Evolutionary conservation across 192 early-diverging fungal species (phyloP), one percentile per base, ranked within the genome.

Genomic region (Geranomyces variabilis): DNA sequence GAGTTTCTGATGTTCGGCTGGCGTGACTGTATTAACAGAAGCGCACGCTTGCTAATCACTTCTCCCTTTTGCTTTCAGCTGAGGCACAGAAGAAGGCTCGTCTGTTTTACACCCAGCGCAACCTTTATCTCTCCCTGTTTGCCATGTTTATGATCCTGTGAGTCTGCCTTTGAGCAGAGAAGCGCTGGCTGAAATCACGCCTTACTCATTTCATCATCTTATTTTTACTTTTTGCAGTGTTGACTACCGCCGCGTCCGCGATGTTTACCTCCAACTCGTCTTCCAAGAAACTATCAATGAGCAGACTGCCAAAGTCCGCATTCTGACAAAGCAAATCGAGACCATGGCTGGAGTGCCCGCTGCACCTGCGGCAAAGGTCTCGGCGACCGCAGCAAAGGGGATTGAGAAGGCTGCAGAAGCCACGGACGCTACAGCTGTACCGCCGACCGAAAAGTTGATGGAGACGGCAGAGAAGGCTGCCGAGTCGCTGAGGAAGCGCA

Each of bases 61-160:
- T 7, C 10, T 41, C 10, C 10, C 36, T 41, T 41, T 7, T 41
- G 10, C 36, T n/a, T n/a, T 10, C 36, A 58, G 71, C 43, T 6
- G 66, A 69, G 26, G 21, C 69, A 10, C 66, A 75, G 65, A 43
- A 67, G 28, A 75, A 75, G 36, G 66, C 59, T 19, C 55, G 66
- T n/a, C 49, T 63, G 67, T 82, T 84, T 63, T 84, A 84, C 69
- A 72, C 77, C 3, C 83, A 84, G 61, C 56, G 83, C 10, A 84
- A 84, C 65, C 74, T 84, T 57, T 84, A 84, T 63, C 67, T 84
- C 26, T 75, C 72, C 15, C 78, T 84, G 22, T 83, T 80, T 67
- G 70, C 80, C 8, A 73, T 84, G 33, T 82, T 84, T 48, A 81
- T 84, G 78, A 69, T 82, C 24, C 33, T 82, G 82, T 83, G 57